These are phyloP conservation scores for Eimeria brunetti DNA, from an alignment of 169 alveolate species.

Conservation along the genomic window DNA sequence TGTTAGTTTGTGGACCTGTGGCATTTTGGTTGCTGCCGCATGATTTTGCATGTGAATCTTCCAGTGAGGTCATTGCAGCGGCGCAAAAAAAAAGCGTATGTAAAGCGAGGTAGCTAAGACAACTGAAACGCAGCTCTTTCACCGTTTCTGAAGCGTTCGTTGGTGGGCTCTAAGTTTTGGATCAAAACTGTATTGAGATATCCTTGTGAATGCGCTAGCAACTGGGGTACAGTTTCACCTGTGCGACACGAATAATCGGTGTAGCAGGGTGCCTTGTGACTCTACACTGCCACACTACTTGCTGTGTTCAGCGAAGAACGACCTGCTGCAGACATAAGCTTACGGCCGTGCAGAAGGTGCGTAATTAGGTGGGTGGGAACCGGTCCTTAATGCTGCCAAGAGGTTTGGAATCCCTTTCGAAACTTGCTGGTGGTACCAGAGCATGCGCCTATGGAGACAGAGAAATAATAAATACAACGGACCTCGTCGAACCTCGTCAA, in stretches of 20 bases:
- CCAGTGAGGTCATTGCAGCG: background rate
- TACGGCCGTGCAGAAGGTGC: background rate
- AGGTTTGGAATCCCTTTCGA: background rate
- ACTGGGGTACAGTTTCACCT: no score
- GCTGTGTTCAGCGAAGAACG: background rate
- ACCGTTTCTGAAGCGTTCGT: no score
- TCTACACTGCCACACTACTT: background rate
- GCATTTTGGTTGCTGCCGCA: background rate
- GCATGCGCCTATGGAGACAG: no score
- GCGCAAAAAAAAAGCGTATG: background rate
- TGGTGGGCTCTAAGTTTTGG: no score
- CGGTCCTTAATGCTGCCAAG: background rate
- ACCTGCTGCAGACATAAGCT: background rate
- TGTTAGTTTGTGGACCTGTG: background rate
- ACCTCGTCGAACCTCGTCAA: background rate
- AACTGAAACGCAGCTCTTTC: background rate
- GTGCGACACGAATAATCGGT: no score
- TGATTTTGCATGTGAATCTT: background rate
- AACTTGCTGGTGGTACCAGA: background rate
- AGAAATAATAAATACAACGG: background rate
- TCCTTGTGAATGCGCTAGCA: no score
- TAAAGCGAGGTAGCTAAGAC: background rate
- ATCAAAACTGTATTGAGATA: no score
- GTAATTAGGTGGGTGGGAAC: background rate
- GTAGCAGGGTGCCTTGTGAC: no score